Base-by-base conservation (phyloP, 345 rosid genomes). In the Hibiscus syriacus region DNA sequence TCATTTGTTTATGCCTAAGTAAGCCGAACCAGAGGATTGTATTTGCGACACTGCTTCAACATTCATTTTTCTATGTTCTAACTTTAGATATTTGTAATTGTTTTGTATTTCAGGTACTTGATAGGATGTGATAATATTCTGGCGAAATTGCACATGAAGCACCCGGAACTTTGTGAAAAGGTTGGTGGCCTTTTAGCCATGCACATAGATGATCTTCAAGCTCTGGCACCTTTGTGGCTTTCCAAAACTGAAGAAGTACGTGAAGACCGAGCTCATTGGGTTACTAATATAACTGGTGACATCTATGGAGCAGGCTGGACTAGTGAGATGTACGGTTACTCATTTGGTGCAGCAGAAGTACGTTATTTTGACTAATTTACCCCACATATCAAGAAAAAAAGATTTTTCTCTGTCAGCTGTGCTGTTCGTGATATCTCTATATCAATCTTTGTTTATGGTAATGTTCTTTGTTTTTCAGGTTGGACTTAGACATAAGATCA, bases 321-420 rank as follows among this genome's bases (percentile, higher is more conserved):
- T 63, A 94, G 98, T 79, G 99, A 94, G 86, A 94, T 94, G 98
- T 91, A 89, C 77, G 98, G 98, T 79, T 94, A 91, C 84, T 86
- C 98, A 48, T 94, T 94, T 74, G 99, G 99, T 76, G 99, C 98
- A 6, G 98, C 98, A 29, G 92, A 94, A 70, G 99, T 91, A 68
- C 68, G 80, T 64, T 66, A 8, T n/a, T 74, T 36, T 57, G 10
- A 79, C 64, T 46, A 22, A 73, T 62, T 39, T 65, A 53, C 27
- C 48, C n/a, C 29, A 6, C 46, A 9, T 25, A 16, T 25, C 6
- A 26, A 23, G 55, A 46, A 4, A 11, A 48, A 6, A 23, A 50
- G n/a, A n/a, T n/a, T n/a, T 10, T 22, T 10, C 13, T 3, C 20
- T 0, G 6, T 22, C 23, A 23, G 16, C 34, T 27, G 12, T 45